Percentiles rank a stretch among this genome's conserved stretches.
Conservation (phyloP, 352 stramenopile species). For the Phytophthora tentaculata region DNA sequence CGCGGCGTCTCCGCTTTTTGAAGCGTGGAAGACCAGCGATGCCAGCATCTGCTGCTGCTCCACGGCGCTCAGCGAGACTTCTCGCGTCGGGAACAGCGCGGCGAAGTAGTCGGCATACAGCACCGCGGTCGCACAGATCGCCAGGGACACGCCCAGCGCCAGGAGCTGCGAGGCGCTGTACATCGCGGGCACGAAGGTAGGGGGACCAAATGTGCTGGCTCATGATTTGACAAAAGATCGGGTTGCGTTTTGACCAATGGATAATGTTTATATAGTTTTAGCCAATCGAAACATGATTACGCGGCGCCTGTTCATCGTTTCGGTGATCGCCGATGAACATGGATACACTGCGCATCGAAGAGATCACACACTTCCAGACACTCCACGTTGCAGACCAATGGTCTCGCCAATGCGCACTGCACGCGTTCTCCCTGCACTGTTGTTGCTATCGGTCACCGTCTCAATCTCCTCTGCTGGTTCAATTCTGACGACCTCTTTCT, state of each 20-base stretch:
- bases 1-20: slow-evolving; percentile 27
- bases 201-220: slow-evolving; percentile 1
- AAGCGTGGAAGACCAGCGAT: slow-evolving; percentile 69
- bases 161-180: slow-evolving; percentile 72
- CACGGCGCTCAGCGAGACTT: slow-evolving; percentile 38
- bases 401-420: background rate
- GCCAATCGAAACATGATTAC: slow-evolving; percentile 11
- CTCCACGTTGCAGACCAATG: background rate
- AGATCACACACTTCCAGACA: slow-evolving; percentile 9
- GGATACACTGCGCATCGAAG: background rate
- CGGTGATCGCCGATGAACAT: slow-evolving; percentile 32
- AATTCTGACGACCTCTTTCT: slow-evolving; percentile 1
- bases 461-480: background rate
- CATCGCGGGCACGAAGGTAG: slow-evolving; percentile 36
- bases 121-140: slow-evolving; percentile 53
- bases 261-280: background rate
- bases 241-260: slow-evolving; percentile 1
- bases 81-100: slow-evolving; percentile 45
- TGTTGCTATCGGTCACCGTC: background rate
- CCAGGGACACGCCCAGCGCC: slow-evolving; percentile 59
- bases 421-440: background rate
- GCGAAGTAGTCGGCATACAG: slow-evolving; percentile 71
- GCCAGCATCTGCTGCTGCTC: slow-evolving; percentile 76
- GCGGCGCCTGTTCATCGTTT: slow-evolving; percentile 18
- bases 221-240: slow-evolving; percentile 6